Conservation (phyloP, 768 basidiomycete species). For the Amanita polypyramis region DNA sequence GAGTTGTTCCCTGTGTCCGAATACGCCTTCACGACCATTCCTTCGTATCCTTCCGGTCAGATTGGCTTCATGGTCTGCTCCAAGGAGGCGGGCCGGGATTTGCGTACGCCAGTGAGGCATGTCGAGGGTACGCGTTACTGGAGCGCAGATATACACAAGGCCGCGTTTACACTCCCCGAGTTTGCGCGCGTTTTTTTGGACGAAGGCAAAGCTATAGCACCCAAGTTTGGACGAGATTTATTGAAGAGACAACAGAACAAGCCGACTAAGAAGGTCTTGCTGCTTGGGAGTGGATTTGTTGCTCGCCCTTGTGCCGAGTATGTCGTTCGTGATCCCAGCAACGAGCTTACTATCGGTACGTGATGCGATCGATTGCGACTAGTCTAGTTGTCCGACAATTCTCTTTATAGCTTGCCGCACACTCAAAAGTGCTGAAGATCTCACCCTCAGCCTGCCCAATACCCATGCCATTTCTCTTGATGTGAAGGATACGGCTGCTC, state of each 20-base stretch:
- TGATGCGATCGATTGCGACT: not conserved
- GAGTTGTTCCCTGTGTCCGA: constrained; percentile 71
- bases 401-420: constrained; percentile 69
- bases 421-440: constrained; percentile 58
- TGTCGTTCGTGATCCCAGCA: constrained; percentile 68
- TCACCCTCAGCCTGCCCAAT: constrained; percentile 58
- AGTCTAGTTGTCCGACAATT: not conserved
- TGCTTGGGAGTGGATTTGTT: constrained; percentile 93
- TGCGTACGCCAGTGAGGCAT: constrained; percentile 64
- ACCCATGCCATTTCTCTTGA: constrained; percentile 75
- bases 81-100: constrained; percentile 58
- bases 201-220: constrained; percentile 60
- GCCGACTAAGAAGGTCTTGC: constrained; percentile 59
- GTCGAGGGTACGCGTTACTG: constrained; percentile 76
- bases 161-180: constrained; percentile 89
- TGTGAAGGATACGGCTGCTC: constrained; percentile 55
- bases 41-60: constrained; percentile 97
- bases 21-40: constrained; percentile 94
- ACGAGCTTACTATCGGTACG: constrained; percentile 78
- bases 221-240: constrained; percentile 63
- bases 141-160: constrained; percentile 67
- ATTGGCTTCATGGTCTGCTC: constrained; percentile 92
- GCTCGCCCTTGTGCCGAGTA: constrained; percentile 96
- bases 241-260: constrained; percentile 30
- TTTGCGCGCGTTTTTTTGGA: constrained; percentile 71